Evolutionary conservation across 2,329 filamentous ascomycete genomes (phyloP), one percentile per base, ranked within the genome.

Genomic region (Fusarium chaquense): DNA sequence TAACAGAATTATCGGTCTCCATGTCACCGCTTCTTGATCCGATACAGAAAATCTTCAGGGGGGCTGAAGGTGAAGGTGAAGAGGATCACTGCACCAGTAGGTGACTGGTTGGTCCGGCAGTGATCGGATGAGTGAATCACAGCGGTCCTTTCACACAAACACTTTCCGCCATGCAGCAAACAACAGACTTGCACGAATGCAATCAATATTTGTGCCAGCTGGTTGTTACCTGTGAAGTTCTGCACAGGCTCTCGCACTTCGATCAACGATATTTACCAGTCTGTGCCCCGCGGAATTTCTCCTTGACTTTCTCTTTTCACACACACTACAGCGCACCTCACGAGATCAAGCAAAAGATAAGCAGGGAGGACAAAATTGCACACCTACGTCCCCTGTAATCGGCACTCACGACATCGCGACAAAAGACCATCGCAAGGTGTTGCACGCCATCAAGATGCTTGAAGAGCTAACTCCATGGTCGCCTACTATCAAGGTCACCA

Each of bases 251-350:
- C 35, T n/a, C 1, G n/a, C 36, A 20, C 18, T 12, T 40, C n/a
- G 2, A 0, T 38, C n/a, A 6, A 6, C 36, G 0, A 40, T 40
- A 20, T 13, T 12, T 0, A 40, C n/a, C 36, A 13, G 0, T 12
- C 3, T 38, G 1, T 7, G 1, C 36, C 11, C 6, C 11, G 36
- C 6, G 4, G 18, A 40, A 3, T 2, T 40, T 40, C n/a, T 40
- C 11, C 6, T 20, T 20, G 5, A 12, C 10, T 20, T 12, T 20
- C 10, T 20, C 11, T 6, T 9, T n/a, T 38, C 9, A 12, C 10
- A 38, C 1, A 11, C 18, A 38, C 36, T 20, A 2, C n/a, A 38
- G n/a, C 36, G 12, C n/a, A 6, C 36, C 18, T 9, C 35, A 36
- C 11, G 4, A n/a, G 8, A n/a, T 2, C 24, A n/a, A n/a, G n/a